Evolutionary conservation across 2,329 filamentous ascomycete species (phyloP), one percentile per base, ranked within the genome.

Genomic region (Alternaria hordeiaustralica): DNA sequence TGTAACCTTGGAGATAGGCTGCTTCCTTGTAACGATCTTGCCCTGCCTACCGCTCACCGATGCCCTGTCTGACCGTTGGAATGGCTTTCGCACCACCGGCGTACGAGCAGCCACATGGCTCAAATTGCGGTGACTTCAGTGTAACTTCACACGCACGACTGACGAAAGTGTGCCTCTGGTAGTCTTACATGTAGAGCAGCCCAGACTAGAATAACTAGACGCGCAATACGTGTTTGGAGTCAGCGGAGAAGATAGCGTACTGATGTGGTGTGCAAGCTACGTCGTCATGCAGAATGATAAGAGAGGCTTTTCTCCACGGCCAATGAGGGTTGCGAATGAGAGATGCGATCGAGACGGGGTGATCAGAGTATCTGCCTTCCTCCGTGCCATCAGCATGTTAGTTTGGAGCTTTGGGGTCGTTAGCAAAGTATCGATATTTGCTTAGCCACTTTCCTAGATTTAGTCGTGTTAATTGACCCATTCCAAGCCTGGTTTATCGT

Each of bases 91-190:
- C 55, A 20, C 50, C 36, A 57, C 44, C 25, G 30, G 41, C 13
- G 54, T 30, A 61, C 61, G 50, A 58, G 28, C 57, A 59, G 53
- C 56, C 63, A 65, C 57, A 61, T 67, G 54, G 65, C 63, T 55
- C 45, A 65, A 67, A 65, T 28, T 56, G 60, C 57, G 60, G 63
- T 59, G 55, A 60, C 59, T 25, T 45, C 44, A 61, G 65, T 59
- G 18, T 26, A 12, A 23, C 51, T 10, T 60, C 56, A 28, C 21
- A 28, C 50, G 13, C 26, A 33, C 23, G 21, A 33, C 8, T 15
- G 13, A 15, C 45, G 8, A 7, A n/a, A 44, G 15, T 49, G 15
- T 15, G 15, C 28, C 20, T 21, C 6, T 18, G 18, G 10, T 30
- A 53, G 26, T 25, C 23, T 50, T n/a, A n/a, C 36, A 5, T 21